Evolutionary conservation across 352 stramenopile species (phyloP), one percentile per base, ranked within the genome.

Genomic region (Globisporangium solare): DNA sequence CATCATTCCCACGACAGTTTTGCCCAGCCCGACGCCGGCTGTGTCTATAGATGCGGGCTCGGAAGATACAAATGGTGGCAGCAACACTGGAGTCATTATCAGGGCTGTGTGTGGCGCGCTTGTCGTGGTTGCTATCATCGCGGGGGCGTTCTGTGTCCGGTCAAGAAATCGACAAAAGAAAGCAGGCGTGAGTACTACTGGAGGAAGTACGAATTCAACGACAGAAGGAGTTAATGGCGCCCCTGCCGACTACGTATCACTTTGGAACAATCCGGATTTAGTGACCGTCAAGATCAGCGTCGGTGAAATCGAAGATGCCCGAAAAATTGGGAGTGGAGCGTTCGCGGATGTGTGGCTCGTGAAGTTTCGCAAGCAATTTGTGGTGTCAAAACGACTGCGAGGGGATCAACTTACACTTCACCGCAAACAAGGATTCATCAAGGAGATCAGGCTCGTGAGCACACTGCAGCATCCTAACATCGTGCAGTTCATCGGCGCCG

Each of bases 241-340:
- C 2, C 2, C 12, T 13, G 45, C 45, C n/a, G 27, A 11, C 18
- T 32, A 50, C 6, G 12, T 13, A 6, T 78, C 71, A 2, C n/a
- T 76, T 2, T 84, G 74, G 71, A 56, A 60, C 13, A 67, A 80
- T 39, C 61, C 63, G 15, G 61, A 85, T 20, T 66, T 82, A 18
- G 57, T 73, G 24, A 51, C 55, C 17, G 52, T 82, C 6, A 64
- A 71, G n/a, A 22, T 85, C 11, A 68, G 74, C 43, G 42, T 15
- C 1, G 60, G 76, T 13, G 72, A 82, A 14, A 76, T 85, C n/a
- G 40, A 78, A 49, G 72, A 85, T 24, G 22, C 82, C 5, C 54
- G 54, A n/a, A 69, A 76, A 56, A 70, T 84, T n/a, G 71, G 74
- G 0, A 51, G 58, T 22, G 71, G 74, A 11, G 71, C 66, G 12